Evolutionary conservation across 495 filamentous ascomycete genomes (phyloP), one percentile per base, ranked within the genome.

Genomic region (Penicillium dipodomyicola): DNA sequence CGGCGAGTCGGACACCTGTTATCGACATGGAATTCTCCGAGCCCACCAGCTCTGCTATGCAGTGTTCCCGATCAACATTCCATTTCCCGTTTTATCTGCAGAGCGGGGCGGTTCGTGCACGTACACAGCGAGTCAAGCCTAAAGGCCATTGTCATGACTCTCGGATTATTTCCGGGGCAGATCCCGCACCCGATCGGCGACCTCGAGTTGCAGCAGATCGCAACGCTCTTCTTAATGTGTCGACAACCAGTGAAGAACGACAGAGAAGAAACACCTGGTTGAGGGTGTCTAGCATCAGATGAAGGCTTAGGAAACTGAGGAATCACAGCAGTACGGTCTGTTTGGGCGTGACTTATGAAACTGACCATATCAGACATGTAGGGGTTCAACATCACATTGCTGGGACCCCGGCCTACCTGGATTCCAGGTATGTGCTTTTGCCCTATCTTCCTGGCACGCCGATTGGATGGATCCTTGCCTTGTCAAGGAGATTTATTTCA

Each of bases 11-110:
- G 40, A 35, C 22, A 22, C 39, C 37, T 33, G 19, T 33, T 49
- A 40, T 33, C 35, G 37, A 42, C 22, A 46, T 23, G 19, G 19
- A 40, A 49, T 27, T 25, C 29, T 53, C 33, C 22, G 17, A 42
- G 20, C 39, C 15, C n/a, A 52, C 52, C 29, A 22, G 51, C 33
- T 19, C 35, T 47, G 51, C 19, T 33, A 32, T 54, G 51, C 39
- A 54, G 5, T 54, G 39, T 19, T n/a, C 10, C 37, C 25, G 55
- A 58, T 62, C 50, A 55, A 55, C 59, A 62, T 62, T 62, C 59
- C 59, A 58, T 42, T 62, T 9, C 55, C 49, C 8, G 10, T 30
- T 46, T 25, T 23, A 47, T 33, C 32, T 40, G 22, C 17, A 10
- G 23, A 39, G 47, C 25, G 46, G 40, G 41, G 47, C 44, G 20